Base-by-base conservation (phyloP, 495 filamentous ascomycete species). In the Collariella sp. region DNA sequence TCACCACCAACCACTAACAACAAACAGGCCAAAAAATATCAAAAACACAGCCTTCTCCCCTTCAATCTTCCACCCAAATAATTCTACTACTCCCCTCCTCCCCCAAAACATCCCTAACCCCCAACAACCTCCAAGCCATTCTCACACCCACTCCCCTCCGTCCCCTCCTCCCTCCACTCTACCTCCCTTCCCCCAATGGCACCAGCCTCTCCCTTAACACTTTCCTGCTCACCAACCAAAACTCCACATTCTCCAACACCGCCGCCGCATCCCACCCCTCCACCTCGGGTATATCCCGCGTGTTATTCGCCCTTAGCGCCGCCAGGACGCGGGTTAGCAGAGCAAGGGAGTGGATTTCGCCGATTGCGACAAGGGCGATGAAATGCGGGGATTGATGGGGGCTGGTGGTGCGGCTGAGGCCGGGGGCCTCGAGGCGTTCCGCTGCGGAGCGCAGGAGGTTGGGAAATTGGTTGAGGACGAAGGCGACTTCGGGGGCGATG, bases 381-480 rank as follows among this genome's bases (percentile, higher is more conserved):
- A 75, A 79, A 7, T 74, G 67, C 44, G 56, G 67, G 5, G 70
- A 62, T n/a, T 67, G 55, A 16, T 58, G 55, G 5, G 70, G 57
- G 19, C 70, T 67, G 15, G 73, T 67, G 15, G 73, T 77, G 10
- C 76, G 72, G 29, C 76, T 74, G 5, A 70, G 59, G 4, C 71
- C 67, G 6, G 79, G 74, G 0, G 72, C 67, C 52, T 79, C 74
- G 58, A 94, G 81, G 5, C 83, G 76, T 35, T 81, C 77, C 5
- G 80, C 72, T 12, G 81, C 80, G 5, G 84, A 77, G 19, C 62
- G 63, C 10, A 96, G 79, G 35, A 94, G 82, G 35, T 79, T 77
- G 22, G 85, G 83, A 62, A 93, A 95, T 61, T 87, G 83, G 60
- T 89, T 91, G 16, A 97, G 79, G 67, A 96, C 94, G 43, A 82